These are phyloP conservation scores for Neurospora sp. DNA, from an alignment of 495 filamentous ascomycete species.

Conservation along the genomic window DNA sequence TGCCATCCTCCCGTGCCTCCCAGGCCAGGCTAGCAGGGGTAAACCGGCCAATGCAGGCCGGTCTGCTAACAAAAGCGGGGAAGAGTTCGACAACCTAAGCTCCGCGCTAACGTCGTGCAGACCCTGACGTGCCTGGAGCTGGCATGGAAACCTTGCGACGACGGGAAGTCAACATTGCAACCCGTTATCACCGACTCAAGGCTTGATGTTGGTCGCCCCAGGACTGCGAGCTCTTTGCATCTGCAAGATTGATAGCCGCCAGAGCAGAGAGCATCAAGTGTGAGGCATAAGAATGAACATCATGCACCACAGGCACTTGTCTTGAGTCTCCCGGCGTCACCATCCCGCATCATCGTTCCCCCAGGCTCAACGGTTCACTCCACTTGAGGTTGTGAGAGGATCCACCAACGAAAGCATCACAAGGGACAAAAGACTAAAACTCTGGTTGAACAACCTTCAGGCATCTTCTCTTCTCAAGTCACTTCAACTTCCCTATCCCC, in stretches of 20 bases:
- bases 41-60: background rate
- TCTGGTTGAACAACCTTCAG: background rate
- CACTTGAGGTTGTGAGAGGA: background rate
- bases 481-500: constrained; percentile 18
- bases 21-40: background rate
- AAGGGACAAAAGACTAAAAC: background rate
- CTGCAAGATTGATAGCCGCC: background rate
- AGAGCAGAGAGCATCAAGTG: background rate
- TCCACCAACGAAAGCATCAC: background rate
- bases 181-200: background rate
- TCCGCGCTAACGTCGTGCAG: background rate
- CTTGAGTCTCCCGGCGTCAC: background rate
- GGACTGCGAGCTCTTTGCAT: background rate
- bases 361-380: background rate
- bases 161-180: background rate
- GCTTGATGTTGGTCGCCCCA: background rate
- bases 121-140: background rate
- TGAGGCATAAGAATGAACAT: background rate
- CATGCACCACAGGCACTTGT: background rate
- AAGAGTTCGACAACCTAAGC: background rate
- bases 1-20: constrained; percentile 1
- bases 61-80: background rate
- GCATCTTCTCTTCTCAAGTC: background rate
- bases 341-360: background rate
- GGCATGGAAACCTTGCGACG: background rate